Evolutionary conservation across 805 yeast species (phyloP), one percentile per base, ranked within the genome.

Genomic region (Jamesozyma rosinii): DNA sequence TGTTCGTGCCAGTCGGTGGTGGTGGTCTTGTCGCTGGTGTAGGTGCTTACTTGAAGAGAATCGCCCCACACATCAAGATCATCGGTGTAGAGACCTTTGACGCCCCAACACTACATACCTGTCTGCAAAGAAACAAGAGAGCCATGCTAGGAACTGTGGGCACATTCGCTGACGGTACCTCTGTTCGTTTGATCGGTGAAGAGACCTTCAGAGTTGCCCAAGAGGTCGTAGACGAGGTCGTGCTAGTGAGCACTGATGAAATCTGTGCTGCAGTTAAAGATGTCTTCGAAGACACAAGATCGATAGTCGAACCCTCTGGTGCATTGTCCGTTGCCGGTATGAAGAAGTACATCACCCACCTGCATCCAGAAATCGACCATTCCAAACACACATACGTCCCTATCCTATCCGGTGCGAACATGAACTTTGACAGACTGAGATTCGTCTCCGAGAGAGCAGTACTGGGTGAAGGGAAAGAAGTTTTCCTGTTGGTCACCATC

Each of bases 131-230:
- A 15, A 73, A 77, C 15, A 65, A 77, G 44, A 73, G 82, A 50
- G 77, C 74, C 11, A 59, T 69, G 2, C 70, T 94, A 41, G 63
- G 70, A 20, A 68, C 72, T n/a, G 97, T 89, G 3, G 99, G 99
- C n/a, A 70, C 84, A 8, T 92, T 92, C 66, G 98, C 98, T 19
- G 99, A 92, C 63, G 99, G 99, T 61, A 87, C 99, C 10, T 97
- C 98, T 9, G 99, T 92, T 35, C 84, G 80, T 58, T 63, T 81
- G 21, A 71, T 87, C 19, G 99, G 99, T 47, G 84, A 80, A 46
- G 98, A 94, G 65, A 84, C 95, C 11, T 92, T 86, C 71, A 73
- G 92, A 55, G 73, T 90, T 10, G 78, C 88, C 52, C 68, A 74
- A 52, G 77, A 83, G 38, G 74, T 75, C 46, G 85, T 94, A n/a